Evolutionary conservation across 352 stramenopile species (phyloP).

Genomic region (Heterotrichella gracilis): DNA sequence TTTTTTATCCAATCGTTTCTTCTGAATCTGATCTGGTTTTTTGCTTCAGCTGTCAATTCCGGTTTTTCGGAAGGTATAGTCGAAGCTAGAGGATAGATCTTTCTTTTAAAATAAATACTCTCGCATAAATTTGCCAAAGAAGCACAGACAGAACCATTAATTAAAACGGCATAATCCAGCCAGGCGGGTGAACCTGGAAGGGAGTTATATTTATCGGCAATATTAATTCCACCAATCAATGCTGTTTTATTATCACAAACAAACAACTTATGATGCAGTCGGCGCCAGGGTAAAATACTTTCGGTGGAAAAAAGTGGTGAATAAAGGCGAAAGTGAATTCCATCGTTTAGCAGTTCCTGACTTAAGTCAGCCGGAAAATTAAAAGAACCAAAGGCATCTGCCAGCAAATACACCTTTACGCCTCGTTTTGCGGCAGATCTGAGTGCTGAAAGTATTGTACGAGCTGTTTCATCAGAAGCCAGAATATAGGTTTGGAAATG

Average conservation of each 20-base stretch:
- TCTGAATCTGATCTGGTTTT: neutral
- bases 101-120: neutral
- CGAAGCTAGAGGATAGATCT: too few species aligned
- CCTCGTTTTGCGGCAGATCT: neutral
- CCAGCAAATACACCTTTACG: neutral
- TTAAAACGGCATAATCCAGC: neutral
- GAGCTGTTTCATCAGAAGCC: neutral
- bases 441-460: neutral
- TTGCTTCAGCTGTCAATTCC: neutral
- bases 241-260: neutral
- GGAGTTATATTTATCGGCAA: neutral
- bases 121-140: neutral
- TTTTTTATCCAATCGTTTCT: neutral
- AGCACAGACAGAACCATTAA: neutral
- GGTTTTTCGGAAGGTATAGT: too few species aligned
- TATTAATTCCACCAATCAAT: neutral
- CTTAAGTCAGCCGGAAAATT: neutral
- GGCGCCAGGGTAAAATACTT: neutral
- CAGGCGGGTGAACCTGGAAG: neutral
- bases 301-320: neutral
- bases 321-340: neutral
- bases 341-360: neutral
- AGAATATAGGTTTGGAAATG: slow-evolving; percentile 3
- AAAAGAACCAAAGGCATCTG: neutral
- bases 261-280: neutral